Evolutionary conservation across 164 flowering plant species (phyloP).

Genomic region (Santalum album): DNA sequence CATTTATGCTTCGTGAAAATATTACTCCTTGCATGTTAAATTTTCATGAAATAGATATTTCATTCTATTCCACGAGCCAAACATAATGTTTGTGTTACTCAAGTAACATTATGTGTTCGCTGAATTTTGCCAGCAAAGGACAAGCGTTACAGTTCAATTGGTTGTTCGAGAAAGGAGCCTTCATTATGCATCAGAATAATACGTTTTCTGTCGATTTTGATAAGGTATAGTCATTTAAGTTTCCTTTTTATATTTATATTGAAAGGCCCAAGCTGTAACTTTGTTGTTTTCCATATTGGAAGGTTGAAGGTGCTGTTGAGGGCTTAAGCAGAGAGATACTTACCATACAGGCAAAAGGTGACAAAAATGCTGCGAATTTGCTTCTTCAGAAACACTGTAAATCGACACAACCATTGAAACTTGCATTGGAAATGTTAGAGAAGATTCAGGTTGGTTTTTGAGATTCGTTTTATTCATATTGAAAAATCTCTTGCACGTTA

Average conservation of each 20-base stretch:
- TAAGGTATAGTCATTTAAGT: constrained; percentile 31
- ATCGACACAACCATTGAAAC: constrained; percentile 46
- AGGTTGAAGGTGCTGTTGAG: constrained; percentile 84
- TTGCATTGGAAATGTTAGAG: constrained; percentile 60
- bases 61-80: no score
- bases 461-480: no score
- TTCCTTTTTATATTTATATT: not conserved
- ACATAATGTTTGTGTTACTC: no score
- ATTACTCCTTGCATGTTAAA: no score
- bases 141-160: constrained; percentile 94
- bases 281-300: constrained; percentile 10
- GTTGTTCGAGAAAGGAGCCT: constrained; percentile 80
- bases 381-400: constrained; percentile 55
- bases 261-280: not conserved
- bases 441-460: constrained; percentile 40
- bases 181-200: constrained; percentile 51
- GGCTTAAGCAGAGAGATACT: constrained; percentile 77
- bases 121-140: constrained; percentile 58
- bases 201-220: constrained; percentile 75
- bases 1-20: no score
- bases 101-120: no score
- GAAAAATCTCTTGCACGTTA: no score
- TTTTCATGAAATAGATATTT: no score
- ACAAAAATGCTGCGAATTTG: constrained; percentile 55
- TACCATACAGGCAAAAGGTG: constrained; percentile 83